Percentiles rank a stretch among this genome's conserved stretches.
phyloP scores from a whole-genome alignment of 2,329 filamentous ascomycete species.

The Drechslera avenae region DNA sequence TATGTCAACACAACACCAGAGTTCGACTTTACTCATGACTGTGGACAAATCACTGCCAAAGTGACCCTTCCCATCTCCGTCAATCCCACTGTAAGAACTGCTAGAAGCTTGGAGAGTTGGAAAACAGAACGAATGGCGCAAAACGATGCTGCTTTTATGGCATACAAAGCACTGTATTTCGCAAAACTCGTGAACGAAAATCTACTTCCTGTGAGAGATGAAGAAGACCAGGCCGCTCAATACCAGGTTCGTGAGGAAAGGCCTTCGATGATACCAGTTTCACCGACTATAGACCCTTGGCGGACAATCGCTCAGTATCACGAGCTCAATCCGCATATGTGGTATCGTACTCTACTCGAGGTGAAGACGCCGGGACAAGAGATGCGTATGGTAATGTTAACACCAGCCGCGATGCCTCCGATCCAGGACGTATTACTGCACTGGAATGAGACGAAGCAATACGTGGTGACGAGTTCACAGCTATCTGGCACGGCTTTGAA shows the following conservation, averaged over 20 bases:
- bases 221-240: slow-evolving; percentile 24
- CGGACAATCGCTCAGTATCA: slow-evolving; percentile 18
- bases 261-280: slow-evolving; percentile 34
- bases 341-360: slow-evolving; percentile 28
- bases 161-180: slow-evolving; percentile 71
- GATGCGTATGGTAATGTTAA: slow-evolving; percentile 30
- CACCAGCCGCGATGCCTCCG: slow-evolving; percentile 25
- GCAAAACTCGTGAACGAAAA: slow-evolving; percentile 78
- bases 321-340: slow-evolving; percentile 17
- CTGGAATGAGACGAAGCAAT: slow-evolving; percentile 40
- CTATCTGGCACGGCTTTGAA: slow-evolving; percentile 14
- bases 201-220: slow-evolving; percentile 66
- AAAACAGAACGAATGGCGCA: slow-evolving; percentile 71
- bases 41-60: slow-evolving; percentile 55
- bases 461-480: slow-evolving; percentile 22
- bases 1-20: slow-evolving; percentile 71
- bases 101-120: slow-evolving; percentile 65
- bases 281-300: slow-evolving; percentile 42
- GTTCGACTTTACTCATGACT: slow-evolving; percentile 62
- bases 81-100: slow-evolving; percentile 63
- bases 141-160: slow-evolving; percentile 83
- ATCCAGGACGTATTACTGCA: slow-evolving; percentile 29
- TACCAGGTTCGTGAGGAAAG: slow-evolving; percentile 32
- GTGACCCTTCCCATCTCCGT: slow-evolving; percentile 75
- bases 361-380: slow-evolving; percentile 16